Percentiles rank a stretch among this genome's conserved stretches.
Evolutionary conservation across 2,329 filamentous ascomycete species (phyloP).

Genomic region (Acrodontium crateriforme): DNA sequence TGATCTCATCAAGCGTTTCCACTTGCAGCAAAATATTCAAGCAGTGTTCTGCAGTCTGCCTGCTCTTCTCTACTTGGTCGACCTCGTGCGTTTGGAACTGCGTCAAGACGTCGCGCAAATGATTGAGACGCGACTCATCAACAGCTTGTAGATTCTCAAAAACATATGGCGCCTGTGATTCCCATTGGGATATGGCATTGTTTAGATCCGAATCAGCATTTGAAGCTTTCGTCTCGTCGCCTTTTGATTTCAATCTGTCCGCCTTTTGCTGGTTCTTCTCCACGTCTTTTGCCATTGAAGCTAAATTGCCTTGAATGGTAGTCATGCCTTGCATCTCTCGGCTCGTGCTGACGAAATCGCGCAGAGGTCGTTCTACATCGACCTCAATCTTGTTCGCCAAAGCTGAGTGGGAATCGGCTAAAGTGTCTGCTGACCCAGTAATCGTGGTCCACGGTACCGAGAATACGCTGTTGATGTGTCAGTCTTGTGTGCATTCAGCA

Average conservation of each 20-base stretch:
- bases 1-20: conserved; percentile 75
- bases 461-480: conserved; percentile 75
- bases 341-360: conserved; percentile 57
- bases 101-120: conserved; percentile 78
- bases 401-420: conserved; percentile 70
- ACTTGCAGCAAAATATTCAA: conserved; percentile 75
- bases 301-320: conserved; percentile 68
- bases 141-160: conserved; percentile 85
- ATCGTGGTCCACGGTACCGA: conserved; percentile 83
- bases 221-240: conserved; percentile 65
- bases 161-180: conserved; percentile 85
- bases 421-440: conserved; percentile 60
- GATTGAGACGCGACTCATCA: conserved; percentile 79
- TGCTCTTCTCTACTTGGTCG: conserved; percentile 67
- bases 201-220: conserved; percentile 60
- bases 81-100: conserved; percentile 88
- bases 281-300: conserved; percentile 68
- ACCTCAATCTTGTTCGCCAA: conserved; percentile 72
- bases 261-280: conserved; percentile 71
- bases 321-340: conserved; percentile 66
- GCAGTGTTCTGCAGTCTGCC: conserved; percentile 62
- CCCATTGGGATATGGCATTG: conserved; percentile 72
- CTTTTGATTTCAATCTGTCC: conserved; percentile 74
- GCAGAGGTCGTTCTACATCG: conserved; percentile 75
- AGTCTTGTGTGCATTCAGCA: too few species aligned